Evolutionary conservation across 129 eudicot species (phyloP).

Genomic region (Centrapalus pauciflorus): DNA sequence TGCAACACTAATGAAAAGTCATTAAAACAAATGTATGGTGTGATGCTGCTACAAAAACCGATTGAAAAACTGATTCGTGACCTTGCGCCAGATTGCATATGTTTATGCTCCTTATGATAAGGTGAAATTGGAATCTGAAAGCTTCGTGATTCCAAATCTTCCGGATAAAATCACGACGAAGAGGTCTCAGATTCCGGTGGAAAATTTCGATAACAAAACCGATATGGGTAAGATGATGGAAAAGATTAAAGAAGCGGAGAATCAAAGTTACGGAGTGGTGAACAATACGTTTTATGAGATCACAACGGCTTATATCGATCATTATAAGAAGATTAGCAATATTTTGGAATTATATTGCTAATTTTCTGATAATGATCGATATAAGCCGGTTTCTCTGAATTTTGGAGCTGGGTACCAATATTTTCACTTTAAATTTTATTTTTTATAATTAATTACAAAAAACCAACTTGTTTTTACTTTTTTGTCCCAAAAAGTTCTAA

Average conservation of each 20-base stretch:
- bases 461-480: too few species aligned
- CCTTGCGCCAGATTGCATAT: conserved; percentile 26
- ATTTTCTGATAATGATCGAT: conserved; percentile 1
- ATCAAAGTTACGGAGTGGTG: too few species aligned
- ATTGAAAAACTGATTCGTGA: conserved; percentile 20
- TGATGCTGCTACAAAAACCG: conserved; percentile 19
- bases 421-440: too few species aligned
- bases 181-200: too few species aligned
- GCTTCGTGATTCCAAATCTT: too few species aligned
- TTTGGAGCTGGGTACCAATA: too few species aligned
- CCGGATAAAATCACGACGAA: conserved; percentile 12
- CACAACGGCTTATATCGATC: conserved; percentile 29
- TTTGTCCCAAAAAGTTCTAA: too few species aligned
- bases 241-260: conserved; percentile 32
- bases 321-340: conserved; percentile 10
- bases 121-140: conserved; percentile 25
- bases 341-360: conserved; percentile 35
- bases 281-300: too few species aligned
- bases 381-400: not conserved
- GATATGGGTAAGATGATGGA: conserved; percentile 22
- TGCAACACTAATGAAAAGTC: too few species aligned
- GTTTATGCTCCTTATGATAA: conserved; percentile 25
- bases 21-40: not conserved
- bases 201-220: conserved; percentile 12
- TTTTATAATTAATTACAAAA: too few species aligned